A percentile compares a stretch with the other conserved stretches of the same genome.
phyloP scores from a whole-genome alignment of 2,329 filamentous ascomycete genomes.

The Penicillium decumbens region DNA sequence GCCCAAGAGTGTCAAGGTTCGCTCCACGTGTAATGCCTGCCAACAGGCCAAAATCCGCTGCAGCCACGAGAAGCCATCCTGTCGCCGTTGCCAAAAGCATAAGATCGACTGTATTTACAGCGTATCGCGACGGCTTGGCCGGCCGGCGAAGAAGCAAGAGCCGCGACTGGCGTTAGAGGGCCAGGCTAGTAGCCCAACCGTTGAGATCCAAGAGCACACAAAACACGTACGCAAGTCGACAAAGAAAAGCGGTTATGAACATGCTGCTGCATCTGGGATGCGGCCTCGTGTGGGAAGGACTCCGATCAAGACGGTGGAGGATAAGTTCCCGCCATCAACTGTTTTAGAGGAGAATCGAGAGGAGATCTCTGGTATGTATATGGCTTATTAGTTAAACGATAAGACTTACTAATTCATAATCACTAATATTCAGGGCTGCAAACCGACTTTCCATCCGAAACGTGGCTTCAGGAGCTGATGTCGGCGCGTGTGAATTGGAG shows the following conservation, averaged over 20 bases:
- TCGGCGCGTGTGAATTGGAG: conserved; percentile 9
- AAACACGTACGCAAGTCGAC: conserved; percentile 1
- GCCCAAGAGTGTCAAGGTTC: conserved; percentile 34
- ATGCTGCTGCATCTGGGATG: too few relatives aligned
- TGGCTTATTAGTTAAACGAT: background rate
- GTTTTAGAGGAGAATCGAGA: background rate
- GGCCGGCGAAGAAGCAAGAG: conserved; percentile 32
- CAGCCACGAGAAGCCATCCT: conserved; percentile 35
- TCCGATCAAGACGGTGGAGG: background rate
- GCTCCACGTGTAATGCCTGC: conserved; percentile 39
- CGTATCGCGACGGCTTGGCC: conserved; percentile 32
- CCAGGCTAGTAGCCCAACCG: background rate
- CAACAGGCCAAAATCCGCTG: conserved; percentile 39
- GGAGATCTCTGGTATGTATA: background rate
- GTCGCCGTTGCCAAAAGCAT: conserved; percentile 34
- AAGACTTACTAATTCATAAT: background rate
- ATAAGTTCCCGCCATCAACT: background rate
- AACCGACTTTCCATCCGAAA: conserved; percentile 24
- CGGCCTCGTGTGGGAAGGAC: background rate
- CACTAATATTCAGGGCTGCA: background rate
- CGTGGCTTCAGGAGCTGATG: conserved; percentile 30
- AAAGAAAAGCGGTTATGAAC: conserved; percentile 1
- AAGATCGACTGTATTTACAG: conserved; percentile 36
- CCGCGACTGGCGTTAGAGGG: background rate
- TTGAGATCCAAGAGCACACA: conserved; percentile 1